Evolutionary conservation across 306 rosid genomes (phyloP), one percentile per base, ranked within the genome.

Genomic region (Pueraria montana): DNA sequence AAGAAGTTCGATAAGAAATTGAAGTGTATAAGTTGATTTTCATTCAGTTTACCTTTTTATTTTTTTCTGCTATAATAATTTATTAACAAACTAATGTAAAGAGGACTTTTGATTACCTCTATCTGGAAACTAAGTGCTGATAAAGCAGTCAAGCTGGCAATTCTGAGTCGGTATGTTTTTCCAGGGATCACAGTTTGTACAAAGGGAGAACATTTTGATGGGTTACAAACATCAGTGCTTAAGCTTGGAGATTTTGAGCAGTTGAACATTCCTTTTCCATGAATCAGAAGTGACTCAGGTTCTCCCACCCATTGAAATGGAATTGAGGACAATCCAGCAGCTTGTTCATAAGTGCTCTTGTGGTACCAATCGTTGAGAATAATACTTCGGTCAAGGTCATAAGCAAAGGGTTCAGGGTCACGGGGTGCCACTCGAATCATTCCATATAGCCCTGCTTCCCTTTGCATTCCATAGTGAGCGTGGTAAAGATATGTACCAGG

Each of bases 381-480:
- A 49, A 93, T 91, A 84, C 93, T 93, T 52, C 98, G 69, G 74
- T 95, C 99, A 30, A 82, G 79, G 58, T 95, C 96, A 82, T 93
- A 95, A 17, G 80, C 30, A 74, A 93, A 93, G 1, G 99, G 98
- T 67, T 95, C 99, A 3, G 92, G 82, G 11, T 92, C 89, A 5
- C 79, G 91, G 14, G 93, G 76, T 21, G 91, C 72, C 50, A 92
- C 99, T 0, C 91, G 80, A 74, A 95, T 92, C n/a, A 89, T 53
- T 67, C 99, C 98, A 63, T 87, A 89, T 24, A 95, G 27, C 2
- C 99, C 99, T 8, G 94, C 90, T 81, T 87, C 98, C 80, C 98
- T 91, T 87, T 93, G 97, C 98, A 95, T 93, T 48, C 98, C 98
- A 81, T 93, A 95, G 84, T 95, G 98, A 4, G 98, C 91, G 38